A percentile compares a stretch with the other conserved stretches of the same genome.
Conservation (phyloP, 495 filamentous ascomycete species). For the Neurospora intermedia region DNA sequence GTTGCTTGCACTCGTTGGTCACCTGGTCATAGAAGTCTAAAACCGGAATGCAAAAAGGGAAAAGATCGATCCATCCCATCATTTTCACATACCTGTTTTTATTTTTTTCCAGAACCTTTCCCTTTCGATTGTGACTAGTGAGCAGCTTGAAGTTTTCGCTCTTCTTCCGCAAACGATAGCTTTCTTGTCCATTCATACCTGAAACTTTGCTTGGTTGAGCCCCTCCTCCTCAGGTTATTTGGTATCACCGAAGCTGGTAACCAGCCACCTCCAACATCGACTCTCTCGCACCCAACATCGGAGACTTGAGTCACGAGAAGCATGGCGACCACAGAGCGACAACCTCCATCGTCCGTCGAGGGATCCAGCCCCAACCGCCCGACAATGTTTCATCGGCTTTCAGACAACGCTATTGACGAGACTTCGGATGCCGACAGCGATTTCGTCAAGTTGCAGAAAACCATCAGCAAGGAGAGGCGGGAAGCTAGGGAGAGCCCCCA, state of each 20-base stretch:
- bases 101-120: background rate
- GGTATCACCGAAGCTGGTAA: background rate
- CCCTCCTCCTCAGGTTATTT: background rate
- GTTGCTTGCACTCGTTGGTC: background rate
- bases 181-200: background rate
- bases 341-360: background rate
- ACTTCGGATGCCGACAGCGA: conserved; percentile 25
- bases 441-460: conserved; percentile 20
- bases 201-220: background rate
- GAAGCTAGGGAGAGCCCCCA: conserved; percentile 19
- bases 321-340: background rate
- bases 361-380: background rate
- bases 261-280: background rate
- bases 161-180: background rate
- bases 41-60: background rate
- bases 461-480: conserved; percentile 19
- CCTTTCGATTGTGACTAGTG: background rate
- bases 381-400: background rate
- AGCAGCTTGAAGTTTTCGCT: background rate
- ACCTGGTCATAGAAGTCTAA: background rate
- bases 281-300: background rate
- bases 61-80: background rate
- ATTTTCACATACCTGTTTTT: background rate
- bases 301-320: background rate
- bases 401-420: conserved; percentile 23